These are phyloP conservation scores for Pichia cephalocereana DNA, from an alignment of 805 yeast species.

Conservation along the genomic window DNA sequence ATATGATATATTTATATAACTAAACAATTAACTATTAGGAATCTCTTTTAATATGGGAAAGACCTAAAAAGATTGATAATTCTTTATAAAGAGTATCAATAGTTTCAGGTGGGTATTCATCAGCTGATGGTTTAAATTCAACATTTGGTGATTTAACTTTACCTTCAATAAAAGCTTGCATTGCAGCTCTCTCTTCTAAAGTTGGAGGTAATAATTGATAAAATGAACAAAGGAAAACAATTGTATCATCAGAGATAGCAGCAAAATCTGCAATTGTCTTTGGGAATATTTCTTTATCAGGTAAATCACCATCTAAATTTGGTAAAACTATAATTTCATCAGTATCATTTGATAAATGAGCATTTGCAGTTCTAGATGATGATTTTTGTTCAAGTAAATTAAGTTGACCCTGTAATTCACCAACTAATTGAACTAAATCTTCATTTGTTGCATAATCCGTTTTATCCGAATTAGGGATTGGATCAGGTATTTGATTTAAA, in stretches of 20 bases:
- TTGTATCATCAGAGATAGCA: conserved; percentile 32
- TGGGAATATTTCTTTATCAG: conserved; percentile 49
- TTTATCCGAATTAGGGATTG: conserved; percentile 27
- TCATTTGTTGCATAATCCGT: conserved; percentile 67
- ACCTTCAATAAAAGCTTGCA: conserved; percentile 44
- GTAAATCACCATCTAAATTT: conserved; percentile 72
- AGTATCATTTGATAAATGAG: conserved; percentile 33
- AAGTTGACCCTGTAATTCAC: conserved; percentile 83
- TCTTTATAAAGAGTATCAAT: conserved; percentile 49
- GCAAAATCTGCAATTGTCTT: conserved; percentile 44
- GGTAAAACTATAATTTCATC: conserved; percentile 57
- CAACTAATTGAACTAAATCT: conserved; percentile 78
- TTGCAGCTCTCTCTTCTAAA: conserved; percentile 40
- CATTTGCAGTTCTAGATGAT: conserved; percentile 60
- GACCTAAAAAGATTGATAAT: conserved; percentile 61
- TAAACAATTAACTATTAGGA: background rate
- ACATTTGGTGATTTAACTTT: conserved; percentile 33
- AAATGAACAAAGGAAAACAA: conserved; percentile 54
- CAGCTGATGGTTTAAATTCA: conserved; percentile 23
- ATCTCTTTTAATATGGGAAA: conserved; percentile 9
- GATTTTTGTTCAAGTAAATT: conserved; percentile 71
- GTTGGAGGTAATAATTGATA: conserved; percentile 72
- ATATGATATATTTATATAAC: too few species aligned
- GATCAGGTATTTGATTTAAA: conserved; percentile 15
- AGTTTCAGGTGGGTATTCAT: conserved; percentile 37